Evolutionary conservation across 2,329 filamentous ascomycete species (phyloP), one percentile per base, ranked within the genome.

Genomic region (Pestalotiopsis sp.): DNA sequence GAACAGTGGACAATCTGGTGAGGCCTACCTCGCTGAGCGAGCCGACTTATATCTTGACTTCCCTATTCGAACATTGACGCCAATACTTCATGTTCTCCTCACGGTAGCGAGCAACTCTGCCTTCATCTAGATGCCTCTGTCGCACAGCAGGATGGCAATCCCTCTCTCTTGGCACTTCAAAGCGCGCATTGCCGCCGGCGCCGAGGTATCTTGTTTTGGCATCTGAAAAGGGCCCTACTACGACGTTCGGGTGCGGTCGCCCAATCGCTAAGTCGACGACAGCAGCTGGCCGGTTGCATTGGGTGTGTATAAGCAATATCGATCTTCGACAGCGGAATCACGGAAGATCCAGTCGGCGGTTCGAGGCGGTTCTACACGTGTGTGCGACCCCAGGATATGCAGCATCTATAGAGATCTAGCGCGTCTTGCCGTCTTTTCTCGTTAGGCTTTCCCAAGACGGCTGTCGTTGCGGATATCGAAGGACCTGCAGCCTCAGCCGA

Each of bases 181-280:
- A 17, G 27, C 57, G 57, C 57, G n/a, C 23, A 36, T 23, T 14
- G 57, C 57, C 20, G 17, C 57, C 57, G 57, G 25, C 57, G 57
- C 57, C 57, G 57, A 59, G 57, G 57, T 59, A 59, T 59, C 57
- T 59, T n/a, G 17, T 27, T 59, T 59, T 36, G 57, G 57, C 57
- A 59, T 59, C 57, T 59, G 27, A 59, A 36, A 23, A 14, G 14
- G 23, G 25, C 57, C 23, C 23, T 36, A n/a, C 57, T 27, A 27
- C 25, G 27, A 52, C 45, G 45, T n/a, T n/a, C 25, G 31, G 20
- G n/a, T 23, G 13, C 23, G 14, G 9, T 36, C 20, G 23, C 4
- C 57, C 27, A 59, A 59, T 59, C 27, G 27, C 14, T 14, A 27
- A 59, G 14, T 36, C 23, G 27, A 36, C n/a, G 23, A 14, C 20